Evolutionary conservation across 2,329 filamentous ascomycete species (phyloP), one percentile per base, ranked within the genome.

Genomic region (Colletotrichum graminicola): DNA sequence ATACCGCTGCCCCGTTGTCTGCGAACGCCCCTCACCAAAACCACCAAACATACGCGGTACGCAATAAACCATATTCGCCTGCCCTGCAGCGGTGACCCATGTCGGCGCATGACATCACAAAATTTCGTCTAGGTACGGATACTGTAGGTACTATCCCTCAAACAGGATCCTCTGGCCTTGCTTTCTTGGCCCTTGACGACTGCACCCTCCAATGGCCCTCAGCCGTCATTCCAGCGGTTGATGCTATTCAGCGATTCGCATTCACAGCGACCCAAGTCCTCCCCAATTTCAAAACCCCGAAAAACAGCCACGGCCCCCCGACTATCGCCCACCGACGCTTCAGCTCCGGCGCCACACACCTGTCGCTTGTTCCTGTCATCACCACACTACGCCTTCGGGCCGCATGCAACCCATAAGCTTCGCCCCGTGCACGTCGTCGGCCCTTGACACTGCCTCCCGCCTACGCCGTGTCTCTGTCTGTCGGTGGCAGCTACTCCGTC

Each of bases 51-150:
- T 60, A 5, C 21, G 18, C 43, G n/a, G 18, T n/a, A 21, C 6
- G 7, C 14, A 8, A 6, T 16, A 41, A 67, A 59, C 51, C 64
- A 67, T 14, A 14, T 11, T 11, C 12, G 14, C 39, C 43, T 56
- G n/a, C 29, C n/a, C 49, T 57, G 62, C 62, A 55, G 32, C 52
- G 54, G 12, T 41, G 29, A 66, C 39, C 62, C 54, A 59, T 51
- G 62, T 59, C 39, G 10, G n/a, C 56, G 56, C 64, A 66, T 66
- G 64, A 66, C 64, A 66, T 66, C 56, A 66, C 55, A 11, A 52
- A 16, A 57, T 39, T 36, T 36, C 34, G 34, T 34, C 32, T 3
- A 10, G 8, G 34, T 34, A 34, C 34, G 34, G 34, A 34, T 32
- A 32, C 32, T n/a, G n/a, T n/a, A n/a, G n/a, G 21, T 21, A 3